Base-by-base conservation (phyloP, 176 grass and related monocot genomes). In the Saccharum officinarum region DNA sequence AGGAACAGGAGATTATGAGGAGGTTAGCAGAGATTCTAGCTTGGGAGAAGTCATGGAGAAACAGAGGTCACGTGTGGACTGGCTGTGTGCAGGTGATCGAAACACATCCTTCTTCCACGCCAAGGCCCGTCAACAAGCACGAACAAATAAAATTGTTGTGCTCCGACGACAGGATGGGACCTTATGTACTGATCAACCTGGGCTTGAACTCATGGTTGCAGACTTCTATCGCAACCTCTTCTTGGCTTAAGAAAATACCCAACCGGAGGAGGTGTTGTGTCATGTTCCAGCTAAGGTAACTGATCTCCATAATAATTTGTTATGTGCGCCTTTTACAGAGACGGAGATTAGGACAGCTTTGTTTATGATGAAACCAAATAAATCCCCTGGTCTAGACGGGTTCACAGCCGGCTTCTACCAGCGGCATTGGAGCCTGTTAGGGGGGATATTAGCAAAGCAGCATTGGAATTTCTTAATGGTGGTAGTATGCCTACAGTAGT, bases 91-190 rank as follows among this genome's bases (percentile, higher is more conserved):
- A 4, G 67, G 67, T 0, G 41, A 73, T 2, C 3, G n/a, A 0
- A 73, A 73, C 2, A 73, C 41, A 0, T 0, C n/a, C 2, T 46
- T 46, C 1, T 73, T 73, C 5, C 41, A 73, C 1, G 41, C 70
- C 1, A 45, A 41, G 13, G 70, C 40, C 0, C 13, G 1, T 0
- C 40, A 73, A 0, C 22, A n/a, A 0, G 5, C 40, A 0, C 3
- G 9, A 0, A 16, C 0, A 15, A 59, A n/a, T 8, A 59, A n/a
- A 59, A 59, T 59, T 8, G 3, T 6, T 8, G 6, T 7, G 0
- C 54, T 59, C 2, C 18, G 20, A 7, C 18, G 18, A 1, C 6
- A 22, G 1, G 54, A 59, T 59, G 54, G 54, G 1, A 8, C 54
- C 0, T 22, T 59, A 3, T 59, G 54, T 59, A 20, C 7, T 0